These are phyloP conservation scores for Pythium inflatum DNA, from an alignment of 352 stramenopile species.

Conservation along the genomic window DNA sequence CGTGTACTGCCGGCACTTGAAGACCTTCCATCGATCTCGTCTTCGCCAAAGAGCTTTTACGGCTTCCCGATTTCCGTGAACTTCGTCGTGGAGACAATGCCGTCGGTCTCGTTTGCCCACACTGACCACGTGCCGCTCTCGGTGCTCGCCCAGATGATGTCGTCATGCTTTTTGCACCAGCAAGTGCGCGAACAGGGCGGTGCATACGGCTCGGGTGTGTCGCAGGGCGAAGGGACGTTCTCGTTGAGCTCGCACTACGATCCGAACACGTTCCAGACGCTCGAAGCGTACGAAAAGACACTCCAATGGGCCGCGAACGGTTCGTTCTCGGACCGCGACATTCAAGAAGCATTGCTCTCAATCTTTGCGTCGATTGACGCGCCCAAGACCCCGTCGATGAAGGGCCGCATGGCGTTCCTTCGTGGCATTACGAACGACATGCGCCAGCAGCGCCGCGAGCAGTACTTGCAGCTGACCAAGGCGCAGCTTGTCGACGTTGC, in stretches of 20 bases:
- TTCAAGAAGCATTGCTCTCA: constrained; percentile 80
- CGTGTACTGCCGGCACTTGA: constrained; percentile 19
- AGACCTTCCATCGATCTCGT: constrained; percentile 30
- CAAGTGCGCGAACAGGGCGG: constrained; percentile 81
- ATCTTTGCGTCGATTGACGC: constrained; percentile 79
- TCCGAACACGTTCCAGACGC: constrained; percentile 79
- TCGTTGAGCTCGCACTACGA: constrained; percentile 86
- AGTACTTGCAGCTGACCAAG: constrained; percentile 61
- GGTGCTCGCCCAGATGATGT: constrained; percentile 83
- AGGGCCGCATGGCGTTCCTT: constrained; percentile 77
- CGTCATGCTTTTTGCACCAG: constrained; percentile 83
- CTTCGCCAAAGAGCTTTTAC: constrained; percentile 64
- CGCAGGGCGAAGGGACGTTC: constrained; percentile 79
- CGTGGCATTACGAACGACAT: constrained; percentile 86
- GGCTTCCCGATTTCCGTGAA: constrained; percentile 82
- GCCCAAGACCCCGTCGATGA: constrained; percentile 76
- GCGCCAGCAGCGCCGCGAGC: constrained; percentile 67
- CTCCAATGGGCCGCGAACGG: constrained; percentile 54
- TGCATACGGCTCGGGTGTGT: constrained; percentile 75
- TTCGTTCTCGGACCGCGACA: constrained; percentile 68
- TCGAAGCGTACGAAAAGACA: constrained; percentile 70
- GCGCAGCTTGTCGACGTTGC: constrained; percentile 57
- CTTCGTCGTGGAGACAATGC: constrained; percentile 79
- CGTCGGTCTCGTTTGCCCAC: constrained; percentile 75
- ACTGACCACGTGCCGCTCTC: constrained; percentile 74